Evolutionary conservation across 257 asterid species (phyloP), one percentile per base, ranked within the genome.

Genomic region (Penstemon davidsonii): DNA sequence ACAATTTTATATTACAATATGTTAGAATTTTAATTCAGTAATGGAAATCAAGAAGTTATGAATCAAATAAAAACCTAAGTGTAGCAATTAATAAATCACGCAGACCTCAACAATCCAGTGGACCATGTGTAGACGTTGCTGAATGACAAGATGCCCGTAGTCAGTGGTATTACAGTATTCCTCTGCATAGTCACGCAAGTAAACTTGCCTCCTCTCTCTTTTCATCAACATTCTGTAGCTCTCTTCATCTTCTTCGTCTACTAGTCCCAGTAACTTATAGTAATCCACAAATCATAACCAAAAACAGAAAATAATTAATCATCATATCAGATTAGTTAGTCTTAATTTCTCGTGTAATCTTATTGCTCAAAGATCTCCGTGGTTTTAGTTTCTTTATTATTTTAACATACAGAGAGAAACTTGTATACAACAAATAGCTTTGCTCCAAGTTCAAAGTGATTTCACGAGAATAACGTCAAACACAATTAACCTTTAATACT

Each of bases 91-190:
- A 37, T 59, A 49, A 43, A 72, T 51, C 3, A 54, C n/a, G 44
- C 82, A 45, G 68, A 91, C 99, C 97, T 91, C 96, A 64, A 90
- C 78, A 69, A 93, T 93, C 99, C 96, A 90, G 74, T 90, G 94
- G 61, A 90, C 96, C 99, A 93, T 90, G 49, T 73, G 81, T 49
- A 83, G 68, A 61, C 99, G 96, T 71, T 93, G 96, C 83, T 88
- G 90, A 73, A 88, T 75, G 75, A 93, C 81, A 57, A 87, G 86
- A 37, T 87, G 87, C 7, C 99, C 97, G 55, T 72, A 79, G 62
- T 76, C 82, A 33, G 91, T 87, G 55, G 75, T 40, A 60, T 77
- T 81, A 71, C 92, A 80, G 79, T 93, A 93, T 71, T 87, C 96
- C 73, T 86, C 90, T 9, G 91, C 86, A 60, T 90, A 93, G 81